Evolutionary conservation across 2,329 filamentous ascomycete species (phyloP).

Genomic region (Thermomyces lanuginosus): DNA sequence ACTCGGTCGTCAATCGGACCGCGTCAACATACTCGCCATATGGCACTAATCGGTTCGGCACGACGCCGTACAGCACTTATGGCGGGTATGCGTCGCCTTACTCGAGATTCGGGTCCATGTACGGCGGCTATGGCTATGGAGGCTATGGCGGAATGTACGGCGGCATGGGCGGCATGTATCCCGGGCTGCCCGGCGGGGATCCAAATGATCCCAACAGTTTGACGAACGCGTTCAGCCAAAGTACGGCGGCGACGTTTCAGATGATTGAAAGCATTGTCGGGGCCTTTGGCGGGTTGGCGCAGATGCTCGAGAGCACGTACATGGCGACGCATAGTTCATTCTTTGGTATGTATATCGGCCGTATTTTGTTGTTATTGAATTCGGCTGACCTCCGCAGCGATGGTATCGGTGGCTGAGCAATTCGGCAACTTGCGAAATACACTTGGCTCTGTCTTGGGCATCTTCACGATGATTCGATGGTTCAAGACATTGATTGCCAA

Average conservation of each 20-base stretch:
- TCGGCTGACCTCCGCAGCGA: slow-evolving; percentile 42
- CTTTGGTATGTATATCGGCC: slow-evolving; percentile 53
- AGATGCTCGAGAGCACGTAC: slow-evolving; percentile 98
- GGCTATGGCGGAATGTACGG: slow-evolving; percentile 36
- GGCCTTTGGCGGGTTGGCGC: slow-evolving; percentile 91
- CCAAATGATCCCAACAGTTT: slow-evolving; percentile 84
- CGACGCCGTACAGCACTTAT: slow-evolving; percentile 34
- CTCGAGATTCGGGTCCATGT: slow-evolving; percentile 29
- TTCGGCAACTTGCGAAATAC: slow-evolving; percentile 87
- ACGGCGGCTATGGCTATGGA: slow-evolving; percentile 31
- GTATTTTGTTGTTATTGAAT: slow-evolving; percentile 5
- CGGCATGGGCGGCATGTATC: slow-evolving; percentile 28
- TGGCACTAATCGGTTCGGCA: slow-evolving; percentile 39
- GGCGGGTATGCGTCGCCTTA: slow-evolving; percentile 30
- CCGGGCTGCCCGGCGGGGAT: slow-evolving; percentile 37
- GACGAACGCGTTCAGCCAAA: slow-evolving; percentile 88
- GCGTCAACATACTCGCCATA: slow-evolving; percentile 63
- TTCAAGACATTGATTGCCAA: slow-evolving; percentile 81
- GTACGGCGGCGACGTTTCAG: slow-evolving; percentile 92
- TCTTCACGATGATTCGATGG: slow-evolving; percentile 93
- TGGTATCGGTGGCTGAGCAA: slow-evolving; percentile 96
- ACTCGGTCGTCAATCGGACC: slow-evolving; percentile 69
- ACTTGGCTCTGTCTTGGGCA: slow-evolving; percentile 80
- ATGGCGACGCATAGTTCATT: slow-evolving; percentile 99
- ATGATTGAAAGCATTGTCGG: slow-evolving; percentile 95